A percentile compares a stretch with the other conserved stretches of the same genome.
phyloP scores from a whole-genome alignment of 768 basidiomycete species.

The Rhizopogon roseolus region DNA sequence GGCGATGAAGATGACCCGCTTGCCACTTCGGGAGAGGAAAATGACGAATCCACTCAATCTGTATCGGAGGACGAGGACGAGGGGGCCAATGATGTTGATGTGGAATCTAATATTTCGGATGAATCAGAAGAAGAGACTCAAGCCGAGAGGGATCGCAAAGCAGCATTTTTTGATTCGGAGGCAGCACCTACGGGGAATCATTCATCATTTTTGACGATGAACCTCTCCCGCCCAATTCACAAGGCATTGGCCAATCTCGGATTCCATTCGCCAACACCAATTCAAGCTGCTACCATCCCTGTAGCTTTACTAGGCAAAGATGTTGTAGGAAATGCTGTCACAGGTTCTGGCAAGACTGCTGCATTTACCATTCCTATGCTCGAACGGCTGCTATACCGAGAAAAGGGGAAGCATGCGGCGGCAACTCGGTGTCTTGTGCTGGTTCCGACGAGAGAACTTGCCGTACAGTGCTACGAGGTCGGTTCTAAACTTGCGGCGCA shows the following conservation, averaged over 20 bases:
- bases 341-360: constrained; percentile 97
- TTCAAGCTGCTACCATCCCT: constrained; percentile 92
- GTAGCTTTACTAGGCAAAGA: constrained; percentile 93
- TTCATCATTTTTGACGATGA: constrained; percentile 87
- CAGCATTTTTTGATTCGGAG: constrained; percentile 80
- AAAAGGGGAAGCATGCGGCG: constrained; percentile 81
- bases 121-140: constrained; percentile 59
- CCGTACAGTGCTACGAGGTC: constrained; percentile 93
- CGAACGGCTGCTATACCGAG: constrained; percentile 89
- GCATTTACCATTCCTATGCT: constrained; percentile 94
- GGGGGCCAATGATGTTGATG: constrained; percentile 13
- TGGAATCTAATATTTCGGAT: constrained; percentile 48
- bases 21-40: constrained; percentile 28
- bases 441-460: constrained; percentile 92
- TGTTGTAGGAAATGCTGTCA: constrained; percentile 92
- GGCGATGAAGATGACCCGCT: constrained; percentile 25
- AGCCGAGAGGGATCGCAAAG: constrained; percentile 65
- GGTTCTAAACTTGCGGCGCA: constrained; percentile 79
- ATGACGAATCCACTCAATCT: constrained; percentile 26
- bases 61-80: constrained; percentile 31
- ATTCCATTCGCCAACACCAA: constrained; percentile 87
- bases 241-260: constrained; percentile 83
- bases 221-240: constrained; percentile 89
- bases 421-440: constrained; percentile 88
- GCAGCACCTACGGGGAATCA: constrained; percentile 45